A percentile compares a stretch with the other conserved stretches of the same genome.
These are phyloP conservation scores for Plantago major DNA, from an alignment of 257 asterid species.

Conservation along the genomic window DNA sequence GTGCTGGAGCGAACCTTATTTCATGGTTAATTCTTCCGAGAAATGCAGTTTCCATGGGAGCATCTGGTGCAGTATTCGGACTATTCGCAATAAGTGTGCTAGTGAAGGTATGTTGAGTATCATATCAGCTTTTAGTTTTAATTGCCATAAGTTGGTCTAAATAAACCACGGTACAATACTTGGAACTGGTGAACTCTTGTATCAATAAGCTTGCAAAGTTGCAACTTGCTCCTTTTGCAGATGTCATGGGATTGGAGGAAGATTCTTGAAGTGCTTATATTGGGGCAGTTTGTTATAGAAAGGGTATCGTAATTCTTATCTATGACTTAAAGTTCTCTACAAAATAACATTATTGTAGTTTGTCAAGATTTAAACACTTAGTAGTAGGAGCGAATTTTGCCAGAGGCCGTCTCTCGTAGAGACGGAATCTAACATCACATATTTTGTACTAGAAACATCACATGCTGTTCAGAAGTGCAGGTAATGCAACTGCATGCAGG, in stretches of 20 bases:
- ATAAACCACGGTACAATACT: background rate
- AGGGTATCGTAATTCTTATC: conserved; percentile 43
- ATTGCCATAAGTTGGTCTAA: conserved; percentile 9
- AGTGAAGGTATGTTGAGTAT: conserved; percentile 53
- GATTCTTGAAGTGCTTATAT: conserved; percentile 87
- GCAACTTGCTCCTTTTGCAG: conserved; percentile 33
- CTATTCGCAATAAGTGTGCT: conserved; percentile 92
- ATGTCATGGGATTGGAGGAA: conserved; percentile 99
- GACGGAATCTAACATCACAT: no score
- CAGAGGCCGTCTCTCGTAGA: no score
- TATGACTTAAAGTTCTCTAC: background rate
- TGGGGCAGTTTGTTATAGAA: conserved; percentile 95
- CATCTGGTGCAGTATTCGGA: conserved; percentile 98
- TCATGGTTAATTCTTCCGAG: conserved; percentile 94
- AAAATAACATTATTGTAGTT: no score
- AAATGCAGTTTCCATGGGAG: conserved; percentile 91
- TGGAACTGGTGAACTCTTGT: conserved; percentile 6
- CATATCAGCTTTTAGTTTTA: conserved; percentile 5
- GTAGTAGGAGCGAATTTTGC: no score
- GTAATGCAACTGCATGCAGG: no score
- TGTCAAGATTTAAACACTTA: no score
- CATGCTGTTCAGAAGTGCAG: no score
- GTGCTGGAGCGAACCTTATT: conserved; percentile 94
- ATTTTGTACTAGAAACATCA: no score
- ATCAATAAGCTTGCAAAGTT: conserved; percentile 4